Conservation (phyloP, 768 basidiomycete genomes). For the Suillus weaverae region DNA sequence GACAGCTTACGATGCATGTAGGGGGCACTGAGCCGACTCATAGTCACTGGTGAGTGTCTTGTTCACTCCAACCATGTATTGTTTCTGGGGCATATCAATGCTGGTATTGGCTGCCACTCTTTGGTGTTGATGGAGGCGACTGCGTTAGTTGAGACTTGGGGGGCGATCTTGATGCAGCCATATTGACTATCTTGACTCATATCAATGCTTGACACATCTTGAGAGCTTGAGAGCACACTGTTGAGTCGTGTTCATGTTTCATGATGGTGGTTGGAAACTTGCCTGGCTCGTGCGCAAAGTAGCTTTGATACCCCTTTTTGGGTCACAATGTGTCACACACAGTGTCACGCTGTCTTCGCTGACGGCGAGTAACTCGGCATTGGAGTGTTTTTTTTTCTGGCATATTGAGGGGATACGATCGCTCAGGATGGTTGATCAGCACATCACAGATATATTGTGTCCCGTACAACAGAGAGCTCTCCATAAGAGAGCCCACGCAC, state of each 20-base stretch:
- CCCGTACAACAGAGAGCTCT: neutral
- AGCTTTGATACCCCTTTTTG: slow-evolving; percentile 14
- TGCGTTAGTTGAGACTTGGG: neutral
- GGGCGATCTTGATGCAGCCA: slow-evolving; percentile 1
- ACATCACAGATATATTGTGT: neutral
- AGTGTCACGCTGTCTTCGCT: neutral
- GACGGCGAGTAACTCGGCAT: neutral
- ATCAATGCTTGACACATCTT: slow-evolving; percentile 7
- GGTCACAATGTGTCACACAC: neutral
- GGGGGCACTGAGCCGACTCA: neutral
- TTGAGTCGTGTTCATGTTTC: slow-evolving; percentile 10
- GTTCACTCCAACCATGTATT: slow-evolving; percentile 10
- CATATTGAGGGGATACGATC: neutral
- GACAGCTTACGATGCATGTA: slow-evolving; percentile 1
- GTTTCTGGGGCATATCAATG: slow-evolving; percentile 3
- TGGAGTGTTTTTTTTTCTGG: slow-evolving; percentile 1
- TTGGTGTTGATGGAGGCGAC: slow-evolving; percentile 1
- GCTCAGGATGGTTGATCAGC: neutral
- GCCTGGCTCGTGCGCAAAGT: slow-evolving; percentile 11
- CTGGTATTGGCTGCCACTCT: neutral
- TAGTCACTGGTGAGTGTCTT: slow-evolving; percentile 15
- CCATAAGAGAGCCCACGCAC: neutral
- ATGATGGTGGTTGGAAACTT: slow-evolving; percentile 15
- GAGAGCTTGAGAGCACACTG: slow-evolving; percentile 11
- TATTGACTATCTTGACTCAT: slow-evolving; percentile 11